Evolutionary conservation across 2,329 filamentous ascomycete genomes (phyloP).

Genomic region (Fusarium sp.): DNA sequence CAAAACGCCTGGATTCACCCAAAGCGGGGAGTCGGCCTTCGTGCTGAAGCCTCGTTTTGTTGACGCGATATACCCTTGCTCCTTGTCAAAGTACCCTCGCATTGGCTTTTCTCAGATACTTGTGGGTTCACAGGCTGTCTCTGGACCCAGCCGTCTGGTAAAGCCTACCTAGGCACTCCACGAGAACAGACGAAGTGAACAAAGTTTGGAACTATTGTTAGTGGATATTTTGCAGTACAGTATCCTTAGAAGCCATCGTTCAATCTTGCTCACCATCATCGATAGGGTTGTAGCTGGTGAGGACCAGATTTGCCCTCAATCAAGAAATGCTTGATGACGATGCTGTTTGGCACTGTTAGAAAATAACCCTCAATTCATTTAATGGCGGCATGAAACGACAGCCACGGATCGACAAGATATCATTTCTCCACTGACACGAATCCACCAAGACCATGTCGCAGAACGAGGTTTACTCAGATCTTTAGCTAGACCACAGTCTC

Average conservation of each 20-base stretch:
- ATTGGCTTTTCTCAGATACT: not conserved
- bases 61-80: conserved; percentile 4
- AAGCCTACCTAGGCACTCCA: conserved; percentile 1
- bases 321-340: not conserved
- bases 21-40: conserved; percentile 21
- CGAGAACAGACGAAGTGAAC: not conserved
- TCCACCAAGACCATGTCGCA: not conserved
- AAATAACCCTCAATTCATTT: not conserved
- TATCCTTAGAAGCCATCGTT: not conserved
- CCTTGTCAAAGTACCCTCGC: not conserved
- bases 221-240: not conserved
- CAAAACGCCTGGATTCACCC: conserved; percentile 3
- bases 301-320: not conserved
- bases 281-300: not conserved
- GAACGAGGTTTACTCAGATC: not conserved
- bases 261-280: not conserved
- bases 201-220: not conserved
- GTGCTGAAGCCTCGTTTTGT: conserved; percentile 16
- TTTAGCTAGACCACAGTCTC: not conserved
- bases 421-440: conserved; percentile 1
- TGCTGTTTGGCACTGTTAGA: not conserved
- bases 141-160: conserved; percentile 21
- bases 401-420: not conserved
- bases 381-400: not conserved
- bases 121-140: not conserved